Percentiles rank a stretch among this genome's conserved stretches.
Conservation (phyloP, 2,329 filamentous ascomycete genomes). For the Cladosporium halotolerans region DNA sequence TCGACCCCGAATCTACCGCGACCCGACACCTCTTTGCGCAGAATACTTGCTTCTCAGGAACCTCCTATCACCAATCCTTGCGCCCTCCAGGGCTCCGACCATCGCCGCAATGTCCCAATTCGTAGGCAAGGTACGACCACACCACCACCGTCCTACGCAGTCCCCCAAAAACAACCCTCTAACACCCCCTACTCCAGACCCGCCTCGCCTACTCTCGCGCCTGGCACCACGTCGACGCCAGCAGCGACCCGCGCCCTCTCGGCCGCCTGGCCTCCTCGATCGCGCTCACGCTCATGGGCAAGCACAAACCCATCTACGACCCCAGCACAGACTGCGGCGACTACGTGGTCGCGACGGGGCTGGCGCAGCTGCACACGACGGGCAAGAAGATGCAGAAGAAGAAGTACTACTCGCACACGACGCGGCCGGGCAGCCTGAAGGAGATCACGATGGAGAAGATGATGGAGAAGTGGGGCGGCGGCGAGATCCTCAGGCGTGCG, state of each 20-base stretch:
- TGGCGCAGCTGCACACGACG: constrained; percentile 77
- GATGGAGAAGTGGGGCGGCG: constrained; percentile 89
- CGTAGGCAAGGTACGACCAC: constrained; percentile 7
- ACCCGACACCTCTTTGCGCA: not conserved
- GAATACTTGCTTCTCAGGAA: too few species aligned
- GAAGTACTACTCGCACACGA: constrained; percentile 91
- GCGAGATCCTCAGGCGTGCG: constrained; percentile 83
- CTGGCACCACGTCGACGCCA: constrained; percentile 85
- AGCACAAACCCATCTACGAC: constrained; percentile 97
- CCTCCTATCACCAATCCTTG: not conserved
- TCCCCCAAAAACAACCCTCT: not conserved
- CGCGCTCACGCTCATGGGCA: constrained; percentile 87
- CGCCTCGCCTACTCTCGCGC: constrained; percentile 91
- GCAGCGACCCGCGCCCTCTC: constrained; percentile 65
- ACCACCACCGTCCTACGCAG: not conserved
- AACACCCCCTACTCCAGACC: constrained; percentile 53
- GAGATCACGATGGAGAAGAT: constrained; percentile 90
- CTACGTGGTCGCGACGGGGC: constrained; percentile 93
- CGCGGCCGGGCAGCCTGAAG: constrained; percentile 78
- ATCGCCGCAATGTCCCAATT: constrained; percentile 8
- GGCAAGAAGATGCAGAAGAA: constrained; percentile 92
- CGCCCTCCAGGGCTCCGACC: constrained; percentile 5
- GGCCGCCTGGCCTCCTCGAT: constrained; percentile 85
- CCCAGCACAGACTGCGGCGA: constrained; percentile 97
- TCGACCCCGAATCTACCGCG: not conserved